Conservation (phyloP, 371 early-diverging fungal genomes). For the Zychaea mexicana region DNA sequence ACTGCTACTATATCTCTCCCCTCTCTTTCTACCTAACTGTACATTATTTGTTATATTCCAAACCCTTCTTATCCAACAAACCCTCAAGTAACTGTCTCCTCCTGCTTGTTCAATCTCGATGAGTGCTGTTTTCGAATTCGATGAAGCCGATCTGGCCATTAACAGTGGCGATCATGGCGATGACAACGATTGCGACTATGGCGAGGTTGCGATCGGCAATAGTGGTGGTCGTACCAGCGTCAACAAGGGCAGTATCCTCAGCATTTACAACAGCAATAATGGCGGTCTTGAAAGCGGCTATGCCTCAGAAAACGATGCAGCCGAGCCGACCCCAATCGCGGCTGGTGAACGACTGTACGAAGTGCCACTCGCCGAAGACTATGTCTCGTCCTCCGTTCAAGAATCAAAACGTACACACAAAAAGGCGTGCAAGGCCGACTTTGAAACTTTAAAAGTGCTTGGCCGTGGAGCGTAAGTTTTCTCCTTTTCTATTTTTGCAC, state of each 20-base stretch:
- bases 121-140: conserved; percentile 53
- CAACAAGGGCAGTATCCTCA: too few species aligned
- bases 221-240: neutral
- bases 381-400: conserved; percentile 39
- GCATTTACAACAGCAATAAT: too few species aligned
- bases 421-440: conserved; percentile 82
- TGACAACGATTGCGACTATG: neutral
- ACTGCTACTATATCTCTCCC: neutral
- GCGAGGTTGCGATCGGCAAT: too few species aligned
- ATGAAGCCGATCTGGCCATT: conserved; percentile 30
- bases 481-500: neutral
- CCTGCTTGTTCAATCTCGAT: conserved; percentile 14
- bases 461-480: conserved; percentile 89
- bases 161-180: neutral
- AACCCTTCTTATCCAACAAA: neutral
- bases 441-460: conserved; percentile 89
- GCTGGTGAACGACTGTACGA: conserved; percentile 41
- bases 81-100: neutral
- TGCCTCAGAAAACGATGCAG: conserved; percentile 38
- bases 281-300: conserved; percentile 36
- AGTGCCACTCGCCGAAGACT: conserved; percentile 36
- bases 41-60: neutral
- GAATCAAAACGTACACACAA: conserved; percentile 21
- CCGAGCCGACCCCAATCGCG: conserved; percentile 31
- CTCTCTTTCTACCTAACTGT: conserved; percentile 8